phyloP scores from a whole-genome alignment of 257 asterid genomes.

The Solanum chilense region DNA sequence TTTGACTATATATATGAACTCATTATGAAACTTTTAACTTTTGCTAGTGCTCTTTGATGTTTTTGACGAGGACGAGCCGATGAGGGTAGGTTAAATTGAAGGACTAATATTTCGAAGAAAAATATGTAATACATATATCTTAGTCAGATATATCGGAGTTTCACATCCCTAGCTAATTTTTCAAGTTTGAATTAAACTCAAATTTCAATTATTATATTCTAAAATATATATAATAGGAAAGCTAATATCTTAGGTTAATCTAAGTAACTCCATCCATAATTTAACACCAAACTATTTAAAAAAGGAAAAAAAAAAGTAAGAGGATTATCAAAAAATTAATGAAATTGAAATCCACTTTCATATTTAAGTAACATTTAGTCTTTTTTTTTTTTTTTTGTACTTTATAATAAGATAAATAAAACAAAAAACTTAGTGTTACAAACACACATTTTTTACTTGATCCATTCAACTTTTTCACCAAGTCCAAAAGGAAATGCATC shows the following conservation, averaged over 20 bases:
- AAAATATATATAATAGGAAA: rapidly evolving
- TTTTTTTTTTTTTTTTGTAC: not conserved
- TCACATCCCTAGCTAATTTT: not conserved
- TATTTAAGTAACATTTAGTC: not conserved
- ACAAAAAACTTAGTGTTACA: not conserved
- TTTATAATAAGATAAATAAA: not conserved
- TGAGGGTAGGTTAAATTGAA: too few species aligned
- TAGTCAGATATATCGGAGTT: too few species aligned
- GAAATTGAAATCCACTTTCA: not conserved
- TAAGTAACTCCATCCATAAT: not conserved
- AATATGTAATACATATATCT: too few species aligned
- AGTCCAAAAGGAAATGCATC: not conserved
- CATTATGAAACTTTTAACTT: not conserved
- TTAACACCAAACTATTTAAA: not conserved
- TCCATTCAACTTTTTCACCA: not conserved
- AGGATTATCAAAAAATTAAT: not conserved
- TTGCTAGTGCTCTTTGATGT: not conserved
- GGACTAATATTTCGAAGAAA: too few species aligned
- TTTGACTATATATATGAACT: not conserved
- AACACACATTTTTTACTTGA: not conserved
- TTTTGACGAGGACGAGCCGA: not conserved
- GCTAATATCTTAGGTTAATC: not conserved
- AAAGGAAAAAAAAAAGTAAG: not conserved
- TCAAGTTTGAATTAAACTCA: not conserved
- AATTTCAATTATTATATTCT: not conserved